Percentiles rank a stretch among this genome's conserved stretches.
Conservation (phyloP, 116 monocot genomes). For the Papilionanthe hybrid region DNA sequence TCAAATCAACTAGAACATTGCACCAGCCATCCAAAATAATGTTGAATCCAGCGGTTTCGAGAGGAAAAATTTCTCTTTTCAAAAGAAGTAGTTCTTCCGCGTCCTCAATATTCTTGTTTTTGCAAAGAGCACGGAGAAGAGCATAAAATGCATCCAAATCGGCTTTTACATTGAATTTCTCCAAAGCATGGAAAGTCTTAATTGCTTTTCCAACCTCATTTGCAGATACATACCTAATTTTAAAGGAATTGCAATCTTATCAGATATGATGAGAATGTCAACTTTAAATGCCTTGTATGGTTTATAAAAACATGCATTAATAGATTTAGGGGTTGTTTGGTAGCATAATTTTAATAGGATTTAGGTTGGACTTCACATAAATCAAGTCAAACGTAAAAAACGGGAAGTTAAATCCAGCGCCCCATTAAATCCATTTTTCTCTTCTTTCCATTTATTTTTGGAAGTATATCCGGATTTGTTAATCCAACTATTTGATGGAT, state of each 20-base stretch:
- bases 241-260: not conserved
- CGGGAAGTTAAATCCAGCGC: too few relatives aligned
- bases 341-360: too few relatives aligned
- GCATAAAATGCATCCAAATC: slow-evolving; percentile 50
- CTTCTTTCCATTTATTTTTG: too few relatives aligned
- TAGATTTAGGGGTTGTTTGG: too few relatives aligned
- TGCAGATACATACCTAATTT: slow-evolving; percentile 59
- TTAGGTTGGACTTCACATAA: too few relatives aligned
- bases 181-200: slow-evolving; percentile 68
- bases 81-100: slow-evolving; percentile 77
- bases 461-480: too few relatives aligned
- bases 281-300: too few relatives aligned
- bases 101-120: slow-evolving; percentile 71
- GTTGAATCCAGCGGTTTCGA: slow-evolving; percentile 70
- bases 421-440: too few relatives aligned
- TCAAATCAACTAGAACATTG: slow-evolving; percentile 50
- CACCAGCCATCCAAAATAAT: slow-evolving; percentile 76
- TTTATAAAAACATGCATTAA: too few relatives aligned
- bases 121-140: slow-evolving; percentile 72
- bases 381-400: too few relatives aligned
- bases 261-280: too few relatives aligned
- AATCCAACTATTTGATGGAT: too few relatives aligned
- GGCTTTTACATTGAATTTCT: slow-evolving; percentile 61
- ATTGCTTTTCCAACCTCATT: slow-evolving; percentile 70
- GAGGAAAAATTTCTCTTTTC: slow-evolving; percentile 57